These are phyloP conservation scores for Reutealis trisperma DNA, from an alignment of 345 rosid genomes.

Conservation along the genomic window DNA sequence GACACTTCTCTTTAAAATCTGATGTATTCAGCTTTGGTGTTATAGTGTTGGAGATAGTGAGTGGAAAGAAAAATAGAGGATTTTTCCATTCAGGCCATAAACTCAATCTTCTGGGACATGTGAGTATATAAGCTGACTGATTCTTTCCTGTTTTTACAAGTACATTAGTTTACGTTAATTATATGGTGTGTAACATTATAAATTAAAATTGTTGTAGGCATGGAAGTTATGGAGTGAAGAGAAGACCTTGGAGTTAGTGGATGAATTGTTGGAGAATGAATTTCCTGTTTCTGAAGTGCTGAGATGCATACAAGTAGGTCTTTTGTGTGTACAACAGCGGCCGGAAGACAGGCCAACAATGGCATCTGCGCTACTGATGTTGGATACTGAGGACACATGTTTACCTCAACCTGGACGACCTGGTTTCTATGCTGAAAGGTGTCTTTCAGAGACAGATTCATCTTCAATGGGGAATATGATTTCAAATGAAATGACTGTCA, in stretches of 20 bases:
- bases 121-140: conserved; percentile 1
- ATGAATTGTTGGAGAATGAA: conserved; percentile 29
- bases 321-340: conserved; percentile 57
- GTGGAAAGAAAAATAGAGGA: conserved; percentile 17
- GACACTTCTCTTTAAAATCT: conserved; percentile 24
- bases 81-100: conserved; percentile 3
- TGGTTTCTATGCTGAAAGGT: conserved; percentile 13
- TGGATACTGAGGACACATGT: conserved; percentile 30
- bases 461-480: conserved; percentile 11
- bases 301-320: conserved; percentile 55
- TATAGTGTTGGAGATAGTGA: conserved; percentile 10
- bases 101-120: conserved; percentile 21
- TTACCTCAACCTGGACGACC: conserved; percentile 5
- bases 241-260: conserved; percentile 32
- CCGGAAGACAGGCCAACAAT: conserved; percentile 50
- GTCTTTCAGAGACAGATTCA: conserved; percentile 16
- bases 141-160: neutral
- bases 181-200: neutral
- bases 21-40: conserved; percentile 33
- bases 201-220: conserved; percentile 8
- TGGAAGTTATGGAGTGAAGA: conserved; percentile 20
- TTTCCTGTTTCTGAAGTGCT: conserved; percentile 30
- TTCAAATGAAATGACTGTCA: conserved; percentile 17
- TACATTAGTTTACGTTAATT: neutral
- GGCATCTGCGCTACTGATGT: conserved; percentile 49